Evolutionary conservation across 495 filamentous ascomycete genomes (phyloP).

Genomic region (Penicillium goetzii): DNA sequence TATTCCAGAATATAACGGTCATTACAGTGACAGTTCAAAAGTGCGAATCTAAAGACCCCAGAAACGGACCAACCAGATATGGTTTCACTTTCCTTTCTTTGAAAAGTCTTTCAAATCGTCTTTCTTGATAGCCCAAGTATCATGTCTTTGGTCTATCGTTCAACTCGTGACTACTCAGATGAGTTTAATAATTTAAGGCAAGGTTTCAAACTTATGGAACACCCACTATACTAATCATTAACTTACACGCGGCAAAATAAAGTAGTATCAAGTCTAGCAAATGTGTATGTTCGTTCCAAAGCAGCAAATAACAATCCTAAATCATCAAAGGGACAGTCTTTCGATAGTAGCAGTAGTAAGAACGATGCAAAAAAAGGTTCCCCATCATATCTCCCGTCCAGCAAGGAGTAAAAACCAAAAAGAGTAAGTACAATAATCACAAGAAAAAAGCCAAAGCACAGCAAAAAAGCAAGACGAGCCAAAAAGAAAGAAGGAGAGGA

Average conservation of each 20-base stretch:
- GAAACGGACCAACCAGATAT: no score
- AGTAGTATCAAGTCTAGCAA: conserved; percentile 11
- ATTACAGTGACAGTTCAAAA: conserved; percentile 9
- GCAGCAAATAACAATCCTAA: background rate
- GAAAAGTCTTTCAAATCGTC: background rate
- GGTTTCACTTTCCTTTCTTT: no score
- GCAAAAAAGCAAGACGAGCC: background rate
- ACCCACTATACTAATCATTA: no score
- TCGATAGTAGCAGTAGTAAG: background rate
- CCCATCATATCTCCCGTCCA: conserved; percentile 3
- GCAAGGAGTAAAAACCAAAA: conserved; percentile 9
- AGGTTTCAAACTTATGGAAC: no score
- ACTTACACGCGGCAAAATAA: background rate
- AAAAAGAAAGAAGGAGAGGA: background rate
- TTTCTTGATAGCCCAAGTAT: background rate
- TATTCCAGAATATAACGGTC: conserved; percentile 5
- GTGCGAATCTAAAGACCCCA: no score
- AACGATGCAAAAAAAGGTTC: background rate
- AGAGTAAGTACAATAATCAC: background rate
- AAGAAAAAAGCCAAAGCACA: background rate
- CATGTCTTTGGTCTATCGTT: background rate
- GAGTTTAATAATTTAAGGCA: no score
- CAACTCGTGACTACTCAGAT: background rate
- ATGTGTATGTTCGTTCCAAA: conserved; percentile 2
- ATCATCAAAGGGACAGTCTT: background rate